Percentiles rank a stretch among this genome's conserved stretches.
Conservation (phyloP, 169 alveolate species). For the Besnoitia besnoiti region DNA sequence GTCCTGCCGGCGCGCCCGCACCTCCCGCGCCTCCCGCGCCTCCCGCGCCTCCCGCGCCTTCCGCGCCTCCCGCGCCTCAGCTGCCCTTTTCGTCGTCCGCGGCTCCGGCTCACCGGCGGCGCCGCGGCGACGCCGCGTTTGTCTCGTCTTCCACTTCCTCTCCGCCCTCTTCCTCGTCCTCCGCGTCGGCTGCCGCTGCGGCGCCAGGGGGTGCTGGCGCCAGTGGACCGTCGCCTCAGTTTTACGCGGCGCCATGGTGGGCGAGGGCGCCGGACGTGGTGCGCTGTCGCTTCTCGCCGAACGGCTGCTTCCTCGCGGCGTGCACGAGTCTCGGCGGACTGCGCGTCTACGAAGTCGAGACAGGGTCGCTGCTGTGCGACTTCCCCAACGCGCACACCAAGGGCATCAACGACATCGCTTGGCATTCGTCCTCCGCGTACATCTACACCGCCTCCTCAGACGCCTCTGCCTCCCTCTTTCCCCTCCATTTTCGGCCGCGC, state of each 20-base stretch:
- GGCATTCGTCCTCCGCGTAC: constrained; percentile 24
- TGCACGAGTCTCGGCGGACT: constrained; percentile 14
- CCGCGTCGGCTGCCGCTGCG: neutral
- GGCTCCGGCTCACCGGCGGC: neutral
- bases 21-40: neutral
- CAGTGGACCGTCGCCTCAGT: neutral
- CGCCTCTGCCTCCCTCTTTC: constrained; percentile 29
- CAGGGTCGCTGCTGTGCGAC: neutral
- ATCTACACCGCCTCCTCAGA: constrained; percentile 23
- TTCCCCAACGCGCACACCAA: neutral
- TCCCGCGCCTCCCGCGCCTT: neutral
- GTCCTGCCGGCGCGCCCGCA: neutral
- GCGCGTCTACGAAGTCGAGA: constrained; percentile 35
- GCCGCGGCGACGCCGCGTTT: neutral
- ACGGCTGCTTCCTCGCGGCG: neutral
- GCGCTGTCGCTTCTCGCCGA: constrained; percentile 39
- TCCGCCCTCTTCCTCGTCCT: neutral
- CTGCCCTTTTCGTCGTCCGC: neutral
- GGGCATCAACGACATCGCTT: constrained; percentile 20
- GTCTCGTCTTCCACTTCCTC: neutral
- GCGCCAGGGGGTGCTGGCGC: neutral
- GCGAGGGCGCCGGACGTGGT: neutral
- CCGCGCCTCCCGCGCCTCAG: neutral
- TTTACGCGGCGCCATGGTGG: neutral
- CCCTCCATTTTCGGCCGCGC: neutral